phyloP scores from a whole-genome alignment of 1,284 basidiomycete genomes.

The Taiwanofungus camphoratus region DNA sequence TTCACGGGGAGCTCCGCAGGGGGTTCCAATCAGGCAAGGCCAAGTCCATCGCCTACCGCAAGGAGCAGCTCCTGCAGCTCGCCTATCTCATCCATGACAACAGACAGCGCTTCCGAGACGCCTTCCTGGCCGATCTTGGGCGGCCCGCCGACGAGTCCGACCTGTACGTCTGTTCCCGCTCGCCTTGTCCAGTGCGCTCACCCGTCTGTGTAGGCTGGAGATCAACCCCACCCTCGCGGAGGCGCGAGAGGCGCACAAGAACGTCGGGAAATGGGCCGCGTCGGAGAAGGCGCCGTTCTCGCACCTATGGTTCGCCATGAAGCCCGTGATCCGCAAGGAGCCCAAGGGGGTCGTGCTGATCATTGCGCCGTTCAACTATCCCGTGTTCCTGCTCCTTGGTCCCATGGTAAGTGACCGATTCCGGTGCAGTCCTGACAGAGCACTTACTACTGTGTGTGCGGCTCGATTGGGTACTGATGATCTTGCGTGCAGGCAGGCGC shows the following conservation, averaged over 20 bases:
- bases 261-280: constrained; percentile 73
- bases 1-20: constrained; percentile 44
- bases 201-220: constrained; percentile 29
- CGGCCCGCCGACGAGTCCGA: constrained; percentile 46
- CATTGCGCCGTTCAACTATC: constrained; percentile 58
- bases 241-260: constrained; percentile 54
- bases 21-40: constrained; percentile 56
- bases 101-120: constrained; percentile 43
- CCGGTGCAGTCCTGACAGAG: not conserved
- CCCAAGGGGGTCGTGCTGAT: constrained; percentile 73
- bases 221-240: constrained; percentile 51
- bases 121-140: constrained; percentile 51
- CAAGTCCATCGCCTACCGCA: constrained; percentile 53
- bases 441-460: not conserved
- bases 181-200: not conserved
- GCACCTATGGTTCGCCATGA: constrained; percentile 48
- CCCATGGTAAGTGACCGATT: constrained; percentile 42
- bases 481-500: constrained; percentile 51
- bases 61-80: constrained; percentile 62
- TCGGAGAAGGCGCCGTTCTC: constrained; percentile 57
- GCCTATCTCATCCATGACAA: constrained; percentile 66
- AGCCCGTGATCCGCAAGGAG: constrained; percentile 65
- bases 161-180: constrained; percentile 38
- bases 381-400: constrained; percentile 43
- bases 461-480: constrained; percentile 3